A percentile compares a stretch with the other conserved stretches of the same genome.
These are phyloP conservation scores for Trichoderma arundinaceum DNA, from an alignment of 2,329 filamentous ascomycete species.

Conservation along the genomic window DNA sequence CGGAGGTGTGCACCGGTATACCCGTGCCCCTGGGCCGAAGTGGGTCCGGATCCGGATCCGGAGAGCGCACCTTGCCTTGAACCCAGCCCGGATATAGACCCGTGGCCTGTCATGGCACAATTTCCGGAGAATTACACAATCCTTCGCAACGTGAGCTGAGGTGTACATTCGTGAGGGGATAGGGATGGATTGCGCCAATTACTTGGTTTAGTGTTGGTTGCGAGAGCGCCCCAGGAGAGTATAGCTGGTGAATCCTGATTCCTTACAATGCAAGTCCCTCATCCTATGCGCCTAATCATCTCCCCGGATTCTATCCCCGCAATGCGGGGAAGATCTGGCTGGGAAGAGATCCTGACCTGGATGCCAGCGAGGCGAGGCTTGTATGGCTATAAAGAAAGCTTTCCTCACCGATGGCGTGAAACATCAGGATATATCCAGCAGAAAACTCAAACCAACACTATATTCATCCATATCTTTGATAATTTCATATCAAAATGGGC, in stretches of 20 bases:
- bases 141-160: no score
- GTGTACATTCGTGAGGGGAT: neutral
- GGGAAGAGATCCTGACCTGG: neutral
- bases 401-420: neutral
- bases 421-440: neutral
- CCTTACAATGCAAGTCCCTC: neutral
- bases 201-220: neutral
- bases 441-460: neutral
- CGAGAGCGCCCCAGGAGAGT: neutral
- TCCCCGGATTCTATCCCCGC: neutral
- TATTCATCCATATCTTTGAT: neutral
- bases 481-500: neutral
- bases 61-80: neutral
- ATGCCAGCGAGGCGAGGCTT: neutral
- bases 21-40: neutral
- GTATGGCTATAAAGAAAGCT: neutral
- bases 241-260: neutral
- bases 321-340: neutral
- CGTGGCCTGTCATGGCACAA: neutral
- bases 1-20: neutral
- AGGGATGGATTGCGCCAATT: neutral
- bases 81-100: neutral
- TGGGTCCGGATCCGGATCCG: neutral
- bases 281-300: neutral
- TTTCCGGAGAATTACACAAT: no score